Evolutionary conservation across 768 basidiomycete genomes (phyloP).

Genomic region (Phylloporus arenicola): DNA sequence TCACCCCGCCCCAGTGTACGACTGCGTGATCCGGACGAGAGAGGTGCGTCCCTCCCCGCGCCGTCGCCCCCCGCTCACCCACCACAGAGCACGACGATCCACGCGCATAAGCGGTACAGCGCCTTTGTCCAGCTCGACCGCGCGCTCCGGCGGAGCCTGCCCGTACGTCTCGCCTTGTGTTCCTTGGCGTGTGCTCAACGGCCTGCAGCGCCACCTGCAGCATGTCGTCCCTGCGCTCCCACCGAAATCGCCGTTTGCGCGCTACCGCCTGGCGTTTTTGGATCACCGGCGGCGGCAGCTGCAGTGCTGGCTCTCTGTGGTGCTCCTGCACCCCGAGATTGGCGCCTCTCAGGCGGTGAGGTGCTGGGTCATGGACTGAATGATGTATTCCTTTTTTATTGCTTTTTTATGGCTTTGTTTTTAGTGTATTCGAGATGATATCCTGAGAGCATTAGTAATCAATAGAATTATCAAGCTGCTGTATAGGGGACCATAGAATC

Average conservation of each 20-base stretch:
- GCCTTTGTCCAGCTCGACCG: slow-evolving; percentile 54
- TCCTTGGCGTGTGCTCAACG: neutral
- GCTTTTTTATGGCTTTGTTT: too few species aligned
- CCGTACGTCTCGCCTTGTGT: slow-evolving; percentile 36
- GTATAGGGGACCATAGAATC: too few species aligned
- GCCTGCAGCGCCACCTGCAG: slow-evolving; percentile 38
- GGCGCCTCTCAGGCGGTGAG: slow-evolving; percentile 57
- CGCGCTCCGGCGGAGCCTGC: slow-evolving; percentile 45
- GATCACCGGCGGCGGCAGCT: slow-evolving; percentile 55
- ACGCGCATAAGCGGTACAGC: slow-evolving; percentile 62
- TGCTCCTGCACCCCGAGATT: slow-evolving; percentile 66
- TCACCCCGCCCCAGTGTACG: slow-evolving; percentile 45
- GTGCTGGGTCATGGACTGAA: slow-evolving; percentile 51
- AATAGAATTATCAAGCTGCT: too few species aligned
- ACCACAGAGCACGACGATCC: slow-evolving; percentile 52
- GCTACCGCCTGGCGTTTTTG: slow-evolving; percentile 63
- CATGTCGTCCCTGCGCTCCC: slow-evolving; percentile 55
- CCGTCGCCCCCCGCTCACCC: neutral
- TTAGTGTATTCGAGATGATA: too few species aligned
- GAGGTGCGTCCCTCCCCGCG: slow-evolving; percentile 34
- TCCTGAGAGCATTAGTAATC: too few species aligned
- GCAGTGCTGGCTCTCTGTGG: slow-evolving; percentile 60
- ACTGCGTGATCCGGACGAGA: slow-evolving; percentile 63
- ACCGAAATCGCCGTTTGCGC: slow-evolving; percentile 62
- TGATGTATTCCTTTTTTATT: neutral